A percentile compares a stretch with the other conserved stretches of the same genome.
Conservation (phyloP, 176 grass and related monocot genomes). For the Areca catechu region DNA sequence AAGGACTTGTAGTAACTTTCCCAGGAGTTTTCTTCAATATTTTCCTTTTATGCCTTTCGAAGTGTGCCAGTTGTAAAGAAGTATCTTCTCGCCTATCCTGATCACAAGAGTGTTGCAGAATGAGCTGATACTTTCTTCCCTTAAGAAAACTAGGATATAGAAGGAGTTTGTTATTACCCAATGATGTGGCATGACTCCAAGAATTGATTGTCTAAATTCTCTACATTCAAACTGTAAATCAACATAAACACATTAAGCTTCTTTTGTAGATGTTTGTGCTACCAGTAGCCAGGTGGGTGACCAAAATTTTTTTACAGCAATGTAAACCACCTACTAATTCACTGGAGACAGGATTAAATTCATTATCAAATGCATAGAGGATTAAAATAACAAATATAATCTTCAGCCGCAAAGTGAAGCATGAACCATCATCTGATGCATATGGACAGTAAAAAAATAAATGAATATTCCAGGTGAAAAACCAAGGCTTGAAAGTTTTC, state of each 20-base stretch:
- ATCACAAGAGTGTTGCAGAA: slow-evolving; percentile 5
- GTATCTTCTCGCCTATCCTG: slow-evolving; percentile 98
- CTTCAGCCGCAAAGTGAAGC: no score
- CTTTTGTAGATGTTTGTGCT: no score
- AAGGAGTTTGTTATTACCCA: slow-evolving; percentile 51
- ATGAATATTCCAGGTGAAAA: no score
- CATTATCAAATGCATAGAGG: no score
- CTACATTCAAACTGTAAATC: slow-evolving; percentile 82
- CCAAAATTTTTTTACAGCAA: no score
- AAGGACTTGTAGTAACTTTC: slow-evolving; percentile 30
- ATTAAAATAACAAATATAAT: no score
- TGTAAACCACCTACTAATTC: no score
- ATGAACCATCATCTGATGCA: no score
- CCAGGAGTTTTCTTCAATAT: slow-evolving; percentile 64
- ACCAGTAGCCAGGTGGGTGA: not conserved
- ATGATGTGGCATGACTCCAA: slow-evolving; percentile 87
- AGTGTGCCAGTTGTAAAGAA: slow-evolving; percentile 59
- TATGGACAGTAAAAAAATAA: no score
- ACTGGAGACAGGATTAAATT: no score
- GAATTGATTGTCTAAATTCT: slow-evolving; percentile 95
- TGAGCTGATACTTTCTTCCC: slow-evolving; percentile 14
- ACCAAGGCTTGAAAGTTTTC: no score
- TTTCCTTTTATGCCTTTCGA: slow-evolving; percentile 85
- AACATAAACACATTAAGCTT: slow-evolving; percentile 3
- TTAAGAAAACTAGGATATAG: not conserved